Evolutionary conservation across 129 eudicot genomes (phyloP), one percentile per base, ranked within the genome.

Genomic region (Gnaphalium uliginosum): DNA sequence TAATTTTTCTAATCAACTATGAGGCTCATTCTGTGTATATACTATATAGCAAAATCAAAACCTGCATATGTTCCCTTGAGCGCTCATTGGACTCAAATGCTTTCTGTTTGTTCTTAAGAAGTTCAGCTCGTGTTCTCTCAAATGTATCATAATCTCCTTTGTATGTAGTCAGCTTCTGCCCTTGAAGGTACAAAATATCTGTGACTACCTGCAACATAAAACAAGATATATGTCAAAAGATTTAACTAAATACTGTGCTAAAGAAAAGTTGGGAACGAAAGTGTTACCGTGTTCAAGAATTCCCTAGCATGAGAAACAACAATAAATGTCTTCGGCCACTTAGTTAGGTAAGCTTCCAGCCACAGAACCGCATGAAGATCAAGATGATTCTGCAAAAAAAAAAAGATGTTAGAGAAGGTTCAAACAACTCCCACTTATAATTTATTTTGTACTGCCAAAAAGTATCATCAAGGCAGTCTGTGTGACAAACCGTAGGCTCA

Each of bases 251-350:
- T 53, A 46, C 19, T 66, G 6, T 39, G 26, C 76, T 17, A 26
- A 15, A 58, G 66, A 54, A 27, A 69, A 23, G 19, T 76, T 51
- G 79, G 27, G 46, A 71, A 39, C 53, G 3, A 14, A 80, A 74
- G 32, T 50, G 75, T 22, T 87, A 94, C 99, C 77, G 93, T 85
- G 83, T 94, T 94, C 88, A 91, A 78, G 78, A 94, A 91, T 84
- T 94, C 97, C 85, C 99, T 85, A 29, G 99, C 99, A 84, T 94
- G 99, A 82, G 99, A 94, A 77, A 94, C 99, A 82, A 94, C 99
- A 69, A 94, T 94, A 83, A 94, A 89, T 60, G 99, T 94, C 85
- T 94, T 94, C 33, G 99, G 99, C 99, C 99, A 94, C 83, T 94
- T 94, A 83, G 87, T 84, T 71, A 94, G 74, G 88, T 94, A 94